A percentile compares a stretch with the other conserved stretches of the same genome.
These are phyloP conservation scores for Raphanus sativus DNA, from an alignment of 345 rosid species.

Conservation along the genomic window DNA sequence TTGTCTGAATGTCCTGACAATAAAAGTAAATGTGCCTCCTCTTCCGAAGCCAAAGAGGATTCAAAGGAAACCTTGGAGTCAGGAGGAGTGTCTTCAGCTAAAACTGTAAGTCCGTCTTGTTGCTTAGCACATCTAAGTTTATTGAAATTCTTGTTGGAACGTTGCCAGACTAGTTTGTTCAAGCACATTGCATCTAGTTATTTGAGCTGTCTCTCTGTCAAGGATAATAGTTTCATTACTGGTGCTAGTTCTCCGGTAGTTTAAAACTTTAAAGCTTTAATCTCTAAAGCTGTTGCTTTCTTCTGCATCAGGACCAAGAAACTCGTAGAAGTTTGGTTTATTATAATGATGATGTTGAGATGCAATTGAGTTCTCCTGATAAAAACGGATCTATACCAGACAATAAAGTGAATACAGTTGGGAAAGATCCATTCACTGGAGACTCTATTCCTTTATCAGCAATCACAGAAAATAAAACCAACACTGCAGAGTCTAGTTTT, in stretches of 20 bases:
- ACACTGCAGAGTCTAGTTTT: conserved; percentile 42
- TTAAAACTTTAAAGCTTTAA: not conserved
- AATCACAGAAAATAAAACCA: conserved; percentile 34
- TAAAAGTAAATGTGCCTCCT: conserved; percentile 34
- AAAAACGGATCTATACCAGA: conserved; percentile 57
- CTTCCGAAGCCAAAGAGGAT: conserved; percentile 50
- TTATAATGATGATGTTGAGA: conserved; percentile 48
- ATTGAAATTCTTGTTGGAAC: conserved; percentile 9
- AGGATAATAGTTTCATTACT: not conserved
- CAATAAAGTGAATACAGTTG: conserved; percentile 30
- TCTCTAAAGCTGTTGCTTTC: conserved; percentile 19
- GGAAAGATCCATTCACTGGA: conserved; percentile 47
- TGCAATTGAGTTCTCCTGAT: conserved; percentile 32
- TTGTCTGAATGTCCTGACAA: not conserved
- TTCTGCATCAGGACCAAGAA: conserved; percentile 51
- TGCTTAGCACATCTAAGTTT: conserved; percentile 6
- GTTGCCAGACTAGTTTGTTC: conserved; percentile 4
- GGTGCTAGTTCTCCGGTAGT: not conserved
- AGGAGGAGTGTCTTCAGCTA: conserved; percentile 49
- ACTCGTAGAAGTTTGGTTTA: conserved; percentile 51
- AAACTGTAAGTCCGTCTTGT: conserved; percentile 44
- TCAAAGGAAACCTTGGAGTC: conserved; percentile 38
- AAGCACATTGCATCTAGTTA: conserved; percentile 8
- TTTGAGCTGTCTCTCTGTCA: conserved; percentile 12
- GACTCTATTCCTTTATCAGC: conserved; percentile 31